Conservation (phyloP, 2,329 filamentous ascomycete genomes). For the Neopestalotiopsis sp. region DNA sequence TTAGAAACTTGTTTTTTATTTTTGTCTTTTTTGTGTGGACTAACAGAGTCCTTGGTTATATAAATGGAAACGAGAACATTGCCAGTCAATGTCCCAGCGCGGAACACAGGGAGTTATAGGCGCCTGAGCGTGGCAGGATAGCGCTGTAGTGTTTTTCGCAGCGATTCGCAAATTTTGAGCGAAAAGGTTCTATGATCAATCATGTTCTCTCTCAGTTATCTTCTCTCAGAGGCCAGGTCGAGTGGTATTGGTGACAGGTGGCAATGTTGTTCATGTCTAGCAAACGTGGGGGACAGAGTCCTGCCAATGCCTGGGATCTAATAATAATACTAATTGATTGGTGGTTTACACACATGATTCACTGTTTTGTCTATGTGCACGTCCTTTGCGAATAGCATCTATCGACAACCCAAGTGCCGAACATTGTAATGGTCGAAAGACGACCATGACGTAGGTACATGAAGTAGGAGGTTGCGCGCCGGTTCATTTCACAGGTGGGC, state of each 20-base stretch:
- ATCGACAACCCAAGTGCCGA: not conserved
- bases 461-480: not conserved
- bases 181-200: not conserved
- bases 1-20: slow-evolving; percentile 30
- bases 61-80: slow-evolving; percentile 4
- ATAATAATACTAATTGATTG: slow-evolving; percentile 23
- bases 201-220: slow-evolving; percentile 1
- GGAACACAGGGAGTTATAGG: slow-evolving; percentile 9
- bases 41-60: not conserved
- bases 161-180: slow-evolving; percentile 1
- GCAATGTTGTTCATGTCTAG: not conserved
- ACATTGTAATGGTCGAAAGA: not conserved
- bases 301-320: slow-evolving; percentile 18
- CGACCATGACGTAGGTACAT: not conserved
- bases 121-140: not conserved
- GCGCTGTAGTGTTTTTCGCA: not conserved
- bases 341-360: not conserved
- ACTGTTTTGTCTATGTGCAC: not conserved
- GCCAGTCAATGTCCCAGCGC: slow-evolving; percentile 5
- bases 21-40: slow-evolving; percentile 17
- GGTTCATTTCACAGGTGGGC: not conserved
- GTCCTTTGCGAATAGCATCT: not conserved
- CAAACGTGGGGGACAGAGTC: not conserved
- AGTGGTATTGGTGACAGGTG: not conserved
- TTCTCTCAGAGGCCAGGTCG: slow-evolving; percentile 5